Percentiles rank a stretch among this genome's conserved stretches.
Evolutionary conservation across 2,329 filamentous ascomycete species (phyloP).

Genomic region (Colletotrichum sp.): DNA sequence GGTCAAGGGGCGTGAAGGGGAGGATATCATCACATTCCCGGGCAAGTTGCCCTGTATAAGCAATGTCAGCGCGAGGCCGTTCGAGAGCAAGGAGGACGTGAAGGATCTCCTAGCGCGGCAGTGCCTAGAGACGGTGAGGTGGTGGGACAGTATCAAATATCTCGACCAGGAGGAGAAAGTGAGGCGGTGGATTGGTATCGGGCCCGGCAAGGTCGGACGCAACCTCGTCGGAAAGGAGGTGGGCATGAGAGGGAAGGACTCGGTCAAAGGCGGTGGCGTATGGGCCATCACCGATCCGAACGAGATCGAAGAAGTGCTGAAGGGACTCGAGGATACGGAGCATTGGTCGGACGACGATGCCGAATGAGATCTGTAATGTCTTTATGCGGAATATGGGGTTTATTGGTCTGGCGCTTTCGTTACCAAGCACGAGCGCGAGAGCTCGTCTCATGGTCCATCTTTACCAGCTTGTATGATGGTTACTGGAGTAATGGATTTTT

Average conservation of each 20-base stretch:
- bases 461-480: not conserved
- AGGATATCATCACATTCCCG: constrained; percentile 77
- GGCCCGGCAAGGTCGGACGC: constrained; percentile 90
- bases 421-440: not conserved
- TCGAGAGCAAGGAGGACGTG: constrained; percentile 73
- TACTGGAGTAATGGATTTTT: not conserved
- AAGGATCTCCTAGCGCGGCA: constrained; percentile 81
- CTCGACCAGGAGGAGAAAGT: constrained; percentile 84
- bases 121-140: constrained; percentile 89
- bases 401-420: not conserved
- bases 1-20: constrained; percentile 55
- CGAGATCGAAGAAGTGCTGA: constrained; percentile 73
- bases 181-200: constrained; percentile 87
- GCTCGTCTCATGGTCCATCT: not conserved
- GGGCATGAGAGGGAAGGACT: constrained; percentile 79
- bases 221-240: constrained; percentile 97
- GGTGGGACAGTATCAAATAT: constrained; percentile 94
- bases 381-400: not conserved
- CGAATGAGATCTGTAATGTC: constrained; percentile 20
- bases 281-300: constrained; percentile 88
- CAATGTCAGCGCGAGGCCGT: constrained; percentile 84
- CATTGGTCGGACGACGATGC: constrained; percentile 54
- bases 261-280: constrained; percentile 86
- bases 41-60: constrained; percentile 79
- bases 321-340: constrained; percentile 69